Conservation (phyloP, 352 stramenopile species). For the Peronospora farinosa region DNA sequence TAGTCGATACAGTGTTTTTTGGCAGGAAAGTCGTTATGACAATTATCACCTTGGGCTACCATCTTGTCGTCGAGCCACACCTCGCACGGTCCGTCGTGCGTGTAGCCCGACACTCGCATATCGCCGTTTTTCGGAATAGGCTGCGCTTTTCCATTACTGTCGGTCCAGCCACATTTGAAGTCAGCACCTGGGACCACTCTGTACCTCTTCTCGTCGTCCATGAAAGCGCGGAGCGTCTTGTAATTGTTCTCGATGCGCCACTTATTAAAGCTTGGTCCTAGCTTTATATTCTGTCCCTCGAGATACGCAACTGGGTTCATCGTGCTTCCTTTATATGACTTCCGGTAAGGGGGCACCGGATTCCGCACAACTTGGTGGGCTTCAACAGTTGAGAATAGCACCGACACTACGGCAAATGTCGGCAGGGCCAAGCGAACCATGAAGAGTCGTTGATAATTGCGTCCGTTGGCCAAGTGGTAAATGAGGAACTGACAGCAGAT, state of each 20-base stretch:
- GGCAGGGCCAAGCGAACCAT: constrained; percentile 17
- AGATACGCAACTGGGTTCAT: constrained; percentile 44
- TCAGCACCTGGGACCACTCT: constrained; percentile 19
- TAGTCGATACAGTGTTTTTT: constrained; percentile 27
- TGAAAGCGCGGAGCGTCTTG: constrained; percentile 36
- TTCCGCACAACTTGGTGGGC: constrained; percentile 36
- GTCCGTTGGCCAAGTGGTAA: neutral
- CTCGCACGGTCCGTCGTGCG: constrained; percentile 34
- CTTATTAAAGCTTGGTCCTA: too few species aligned
- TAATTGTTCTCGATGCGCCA: neutral
- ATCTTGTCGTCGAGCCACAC: constrained; percentile 32
- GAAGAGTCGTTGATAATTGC: neutral
- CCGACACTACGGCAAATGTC: constrained; percentile 15
- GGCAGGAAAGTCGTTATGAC: constrained; percentile 25
- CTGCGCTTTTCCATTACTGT: constrained; percentile 22
- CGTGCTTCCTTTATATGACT: constrained; percentile 27
- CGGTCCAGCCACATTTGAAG: constrained; percentile 34
- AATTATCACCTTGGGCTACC: constrained; percentile 24
- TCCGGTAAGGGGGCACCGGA: constrained; percentile 28
- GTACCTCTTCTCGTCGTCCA: constrained; percentile 32
- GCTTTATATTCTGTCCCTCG: constrained; percentile 31
- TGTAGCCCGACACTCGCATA: constrained; percentile 41
- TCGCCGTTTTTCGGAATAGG: constrained; percentile 24
- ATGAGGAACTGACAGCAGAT: neutral
- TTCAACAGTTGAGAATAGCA: constrained; percentile 17